These are phyloP conservation scores for Amanita phalloides DNA, from an alignment of 768 basidiomycete genomes.

Conservation along the genomic window DNA sequence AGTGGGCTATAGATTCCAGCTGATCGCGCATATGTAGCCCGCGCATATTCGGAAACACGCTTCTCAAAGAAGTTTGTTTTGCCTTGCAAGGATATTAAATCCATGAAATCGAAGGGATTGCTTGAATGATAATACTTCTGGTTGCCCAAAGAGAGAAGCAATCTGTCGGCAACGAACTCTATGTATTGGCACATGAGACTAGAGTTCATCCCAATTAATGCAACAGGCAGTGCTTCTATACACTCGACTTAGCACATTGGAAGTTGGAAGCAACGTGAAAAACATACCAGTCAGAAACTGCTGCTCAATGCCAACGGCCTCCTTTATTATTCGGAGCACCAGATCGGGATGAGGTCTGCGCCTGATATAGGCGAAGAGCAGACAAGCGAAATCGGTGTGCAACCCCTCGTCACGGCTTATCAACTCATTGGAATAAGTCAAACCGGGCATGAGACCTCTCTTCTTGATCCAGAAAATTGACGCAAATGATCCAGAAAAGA, in stretches of 20 bases:
- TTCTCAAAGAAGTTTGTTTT: conserved; percentile 95
- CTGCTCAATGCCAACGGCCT: conserved; percentile 84
- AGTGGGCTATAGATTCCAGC: not conserved
- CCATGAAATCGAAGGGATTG: conserved; percentile 88
- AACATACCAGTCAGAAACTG: conserved; percentile 72
- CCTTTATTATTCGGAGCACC: conserved; percentile 61
- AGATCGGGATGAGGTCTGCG: conserved; percentile 80
- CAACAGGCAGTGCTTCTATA: conserved; percentile 75
- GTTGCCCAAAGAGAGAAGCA: conserved; percentile 81
- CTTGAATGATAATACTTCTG: conserved; percentile 58
- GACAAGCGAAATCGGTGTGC: conserved; percentile 95
- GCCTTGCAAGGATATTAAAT: conserved; percentile 80
- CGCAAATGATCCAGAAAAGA: conserved; percentile 93
- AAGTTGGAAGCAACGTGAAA: conserved; percentile 16
- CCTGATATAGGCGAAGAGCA: conserved; percentile 79
- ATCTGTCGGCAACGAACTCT: conserved; percentile 86
- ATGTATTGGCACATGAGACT: conserved; percentile 88
- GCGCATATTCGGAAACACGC: conserved; percentile 69
- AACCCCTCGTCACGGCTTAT: conserved; percentile 96
- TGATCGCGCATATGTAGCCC: conserved; percentile 26
- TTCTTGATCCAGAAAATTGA: conserved; percentile 99
- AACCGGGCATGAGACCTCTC: conserved; percentile 92
- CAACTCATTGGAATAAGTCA: conserved; percentile 95
- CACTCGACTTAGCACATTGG: not conserved
- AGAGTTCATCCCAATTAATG: conserved; percentile 91